These are phyloP conservation scores for Jimgerdemannia lactiflua DNA, from an alignment of 192 early-diverging fungal species.

Conservation along the genomic window DNA sequence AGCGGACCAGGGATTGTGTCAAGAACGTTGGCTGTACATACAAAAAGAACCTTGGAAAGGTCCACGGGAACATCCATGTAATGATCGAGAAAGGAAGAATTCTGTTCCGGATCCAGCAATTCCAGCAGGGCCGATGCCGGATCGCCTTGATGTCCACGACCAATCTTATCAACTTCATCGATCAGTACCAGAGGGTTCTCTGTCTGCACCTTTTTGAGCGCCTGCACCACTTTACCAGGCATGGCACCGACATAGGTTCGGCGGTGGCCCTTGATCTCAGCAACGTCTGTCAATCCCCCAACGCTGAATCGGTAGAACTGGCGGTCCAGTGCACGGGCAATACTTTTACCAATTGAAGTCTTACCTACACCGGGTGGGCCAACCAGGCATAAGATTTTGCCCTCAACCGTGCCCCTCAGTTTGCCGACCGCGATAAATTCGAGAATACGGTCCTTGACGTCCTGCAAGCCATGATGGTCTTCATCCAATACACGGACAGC, in stretches of 20 bases:
- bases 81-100: constrained; percentile 96
- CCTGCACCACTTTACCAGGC: constrained; percentile 99
- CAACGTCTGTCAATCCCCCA: constrained; percentile 96
- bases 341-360: constrained; percentile 97
- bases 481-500: constrained; percentile 91
- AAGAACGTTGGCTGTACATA: constrained; percentile 96
- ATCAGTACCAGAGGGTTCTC: constrained; percentile 98
- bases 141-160: constrained; percentile 96
- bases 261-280: constrained; percentile 99
- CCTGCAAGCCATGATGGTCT: constrained; percentile 99
- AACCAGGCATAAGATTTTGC: constrained; percentile 97
- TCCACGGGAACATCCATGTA: constrained; percentile 99
- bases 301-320: constrained; percentile 98
- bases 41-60: constrained; percentile 97
- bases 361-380: constrained; percentile 99
- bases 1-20: constrained; percentile 98
- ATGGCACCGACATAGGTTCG: constrained; percentile 99
- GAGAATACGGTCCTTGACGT: constrained; percentile 98
- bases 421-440: constrained; percentile 99
- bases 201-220: constrained; percentile 97
- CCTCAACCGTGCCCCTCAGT: constrained; percentile 92
- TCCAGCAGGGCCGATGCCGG: constrained; percentile 96
- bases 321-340: constrained; percentile 90
- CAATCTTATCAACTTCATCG: constrained; percentile 99
- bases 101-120: constrained; percentile 97